Conservation (phyloP, 345 rosid genomes). For the Salix dunnii region DNA sequence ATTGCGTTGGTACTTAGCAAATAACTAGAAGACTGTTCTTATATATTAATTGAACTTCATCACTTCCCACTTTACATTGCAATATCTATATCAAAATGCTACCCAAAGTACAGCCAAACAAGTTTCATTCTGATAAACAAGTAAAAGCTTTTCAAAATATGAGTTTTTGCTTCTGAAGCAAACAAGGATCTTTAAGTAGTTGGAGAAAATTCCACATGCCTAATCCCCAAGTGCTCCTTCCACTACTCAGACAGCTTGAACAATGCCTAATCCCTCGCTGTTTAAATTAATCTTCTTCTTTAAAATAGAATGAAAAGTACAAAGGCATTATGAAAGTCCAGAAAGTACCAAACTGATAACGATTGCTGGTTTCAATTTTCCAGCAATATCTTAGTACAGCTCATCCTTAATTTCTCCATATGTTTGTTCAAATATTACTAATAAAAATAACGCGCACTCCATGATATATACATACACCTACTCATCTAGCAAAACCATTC, state of each 20-base stretch:
- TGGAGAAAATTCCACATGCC: not conserved
- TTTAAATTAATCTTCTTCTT: too few species aligned
- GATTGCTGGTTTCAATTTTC: too few species aligned
- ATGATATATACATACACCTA: not conserved
- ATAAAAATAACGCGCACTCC: not conserved
- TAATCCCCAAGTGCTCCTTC: not conserved
- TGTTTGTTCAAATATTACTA: not conserved
- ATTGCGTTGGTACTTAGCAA: too few species aligned
- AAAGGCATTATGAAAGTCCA: too few species aligned
- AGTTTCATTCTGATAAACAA: not conserved
- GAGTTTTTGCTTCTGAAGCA: not conserved
- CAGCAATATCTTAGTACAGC: too few species aligned
- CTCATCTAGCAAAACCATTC: not conserved
- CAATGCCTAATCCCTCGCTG: not conserved
- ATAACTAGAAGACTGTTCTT: not conserved
- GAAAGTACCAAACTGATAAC: too few species aligned
- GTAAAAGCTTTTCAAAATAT: not conserved
- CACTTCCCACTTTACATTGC: not conserved
- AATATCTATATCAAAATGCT: not conserved
- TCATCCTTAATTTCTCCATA: not conserved
- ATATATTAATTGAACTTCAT: not conserved
- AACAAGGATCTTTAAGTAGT: too few species aligned
- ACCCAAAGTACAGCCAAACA: not conserved
- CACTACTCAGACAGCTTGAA: not conserved
- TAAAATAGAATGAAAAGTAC: too few species aligned